Evolutionary conservation across 345 rosid species (phyloP), one percentile per base, ranked within the genome.

Genomic region (Punica granatum): DNA sequence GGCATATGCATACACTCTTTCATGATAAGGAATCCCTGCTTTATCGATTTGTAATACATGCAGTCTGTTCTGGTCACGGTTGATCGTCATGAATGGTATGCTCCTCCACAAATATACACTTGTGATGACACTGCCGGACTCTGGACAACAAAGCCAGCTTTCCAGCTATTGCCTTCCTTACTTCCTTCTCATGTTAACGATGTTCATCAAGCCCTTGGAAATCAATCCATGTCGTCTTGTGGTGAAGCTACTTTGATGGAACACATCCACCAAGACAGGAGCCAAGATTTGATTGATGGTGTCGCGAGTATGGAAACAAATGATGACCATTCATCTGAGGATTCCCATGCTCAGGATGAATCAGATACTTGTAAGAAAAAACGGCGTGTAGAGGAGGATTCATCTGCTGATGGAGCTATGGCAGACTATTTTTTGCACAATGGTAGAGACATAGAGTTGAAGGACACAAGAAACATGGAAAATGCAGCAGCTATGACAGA

Each of bases 61-160:
- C 90, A 94, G 99, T 88, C 90, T 56, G 95, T 81, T 70, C 72
- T 94, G 72, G 92, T 94, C 63, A 89, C 93, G 23, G 73, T 89
- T 63, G 97, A 91, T 80, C 89, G 90, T 66, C 99, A 94, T 80
- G 97, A 91, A 75, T 94, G 99, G 99, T 94, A 89, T 71, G 92
- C 90, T 59, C 83, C 91, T 74, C 95, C 99, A 42, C 97, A 83
- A 77, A 80, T 85, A 77, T 94, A 89, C 71, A 88, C 87, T 63
- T 96, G 99, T 65, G 85, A 94, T 76, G 97, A 89, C 81, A 77
- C 87, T 72, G 73, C 90, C 42, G 99, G 99, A 69, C 74, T 91
- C 65, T 94, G 99, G 99, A 83, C 79, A 43, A 80, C 74, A 67
- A 88, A 76, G 74, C 84, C 92, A 69, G 96, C 96, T 42, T 68